Evolutionary conservation across 2,329 filamentous ascomycete species (phyloP), one percentile per base, ranked within the genome.

Genomic region (Colletotrichum cordylinicola): DNA sequence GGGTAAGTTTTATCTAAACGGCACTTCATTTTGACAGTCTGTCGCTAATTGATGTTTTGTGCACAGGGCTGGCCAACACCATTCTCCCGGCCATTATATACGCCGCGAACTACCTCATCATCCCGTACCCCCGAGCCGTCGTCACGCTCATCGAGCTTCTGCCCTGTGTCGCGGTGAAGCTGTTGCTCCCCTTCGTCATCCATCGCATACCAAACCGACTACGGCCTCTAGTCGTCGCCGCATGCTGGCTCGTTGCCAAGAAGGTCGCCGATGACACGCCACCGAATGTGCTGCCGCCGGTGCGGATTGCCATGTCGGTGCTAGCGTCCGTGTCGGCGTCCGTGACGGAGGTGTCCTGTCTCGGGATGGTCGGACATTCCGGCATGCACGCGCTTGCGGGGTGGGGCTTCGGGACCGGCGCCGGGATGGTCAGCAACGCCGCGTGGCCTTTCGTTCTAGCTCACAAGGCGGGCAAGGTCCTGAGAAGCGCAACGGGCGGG

Each of bases 401-500:
- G 35, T 85, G 84, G 84, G 84, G 82, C 56, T 75, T 83, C 1
- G 84, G 83, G 2, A 80, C 81, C 7, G 84, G 83, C 15, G 78
- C 79, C 0, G 84, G 82, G 1, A 76, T 79, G 12, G 71, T 83
- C 8, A 77, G 81, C 21, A 80, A 80, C 39, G 80, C 82, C 13
- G 78, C 80, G 16, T 70, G 81, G 33, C 83, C 83, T 0, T 83
- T 83, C 62, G 16, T 81, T 2, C 24, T 85, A 13, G 83, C 83
- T 0, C 77, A 81, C 24, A 77, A 79, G 68, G 71, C 81, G 69
- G 78, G 80, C 10, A 75, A 78, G 1, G 79, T 81, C 18, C 70
- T 85, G 27, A 79, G 83, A 9, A 78, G 77, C 60, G 80, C 80
- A 52, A 80, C 83, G 16, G 79, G 79, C 18, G 82, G 78, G 67